Evolutionary conservation across 768 basidiomycete species (phyloP).

Genomic region (Tulasnella sp.): DNA sequence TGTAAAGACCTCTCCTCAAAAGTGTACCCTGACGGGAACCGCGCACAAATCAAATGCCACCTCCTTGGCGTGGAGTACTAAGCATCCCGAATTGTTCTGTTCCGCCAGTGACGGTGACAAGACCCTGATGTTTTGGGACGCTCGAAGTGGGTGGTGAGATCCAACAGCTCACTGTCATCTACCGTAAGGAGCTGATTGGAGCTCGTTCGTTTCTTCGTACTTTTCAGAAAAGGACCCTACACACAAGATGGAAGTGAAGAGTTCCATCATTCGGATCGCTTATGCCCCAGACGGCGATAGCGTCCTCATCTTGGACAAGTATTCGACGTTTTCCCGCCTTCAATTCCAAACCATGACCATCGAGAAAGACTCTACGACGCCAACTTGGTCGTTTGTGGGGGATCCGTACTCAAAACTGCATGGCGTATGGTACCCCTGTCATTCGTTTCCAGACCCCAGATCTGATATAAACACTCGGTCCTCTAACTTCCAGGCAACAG

Average conservation of each 20-base stretch:
- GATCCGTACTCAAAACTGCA: no score
- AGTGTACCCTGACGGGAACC: neutral
- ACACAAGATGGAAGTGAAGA: neutral
- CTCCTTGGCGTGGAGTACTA: slow-evolving; percentile 9
- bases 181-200: no score
- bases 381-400: no score
- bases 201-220: no score
- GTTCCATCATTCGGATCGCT: neutral
- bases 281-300: slow-evolving; percentile 13
- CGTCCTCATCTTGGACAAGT: neutral
- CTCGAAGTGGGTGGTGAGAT: slow-evolving; percentile 6
- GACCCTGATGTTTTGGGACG: slow-evolving; percentile 11
- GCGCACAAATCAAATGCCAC: slow-evolving; percentile 5
- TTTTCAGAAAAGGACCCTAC: slow-evolving; percentile 6
- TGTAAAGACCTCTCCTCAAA: neutral
- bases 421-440: no score
- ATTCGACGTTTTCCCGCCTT: neutral
- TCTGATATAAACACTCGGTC: no score
- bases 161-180: neutral
- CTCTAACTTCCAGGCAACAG: slow-evolving; percentile 6
- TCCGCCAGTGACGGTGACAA: slow-evolving; percentile 8
- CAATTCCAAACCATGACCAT: neutral
- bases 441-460: no score
- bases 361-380: no score
- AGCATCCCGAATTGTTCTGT: slow-evolving; percentile 12